A percentile compares a stretch with the other conserved stretches of the same genome.
These are phyloP conservation scores for Rosa lucieae DNA, from an alignment of 306 rosid genomes.

Conservation along the genomic window DNA sequence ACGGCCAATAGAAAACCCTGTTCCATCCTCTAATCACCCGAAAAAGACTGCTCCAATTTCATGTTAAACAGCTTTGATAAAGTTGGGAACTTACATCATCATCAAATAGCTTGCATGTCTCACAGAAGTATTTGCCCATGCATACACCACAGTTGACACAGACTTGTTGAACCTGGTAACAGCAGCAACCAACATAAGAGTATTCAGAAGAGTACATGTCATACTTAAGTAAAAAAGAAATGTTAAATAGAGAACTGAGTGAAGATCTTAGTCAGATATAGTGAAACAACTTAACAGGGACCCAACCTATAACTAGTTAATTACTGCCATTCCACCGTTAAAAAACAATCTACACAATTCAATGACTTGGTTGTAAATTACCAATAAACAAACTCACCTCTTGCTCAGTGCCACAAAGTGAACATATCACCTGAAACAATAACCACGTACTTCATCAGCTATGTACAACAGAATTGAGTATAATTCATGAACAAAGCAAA, in stretches of 20 bases:
- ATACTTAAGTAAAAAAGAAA: background rate
- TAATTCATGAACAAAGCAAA: background rate
- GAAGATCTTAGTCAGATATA: background rate
- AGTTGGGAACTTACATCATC: conserved; percentile 64
- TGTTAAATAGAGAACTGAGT: background rate
- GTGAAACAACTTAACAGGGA: background rate
- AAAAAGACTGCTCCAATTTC: background rate
- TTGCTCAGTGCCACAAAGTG: conserved; percentile 81
- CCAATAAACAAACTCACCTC: conserved; percentile 47
- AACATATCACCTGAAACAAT: conserved; percentile 69
- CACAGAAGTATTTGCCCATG: conserved; percentile 84
- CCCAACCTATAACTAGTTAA: background rate
- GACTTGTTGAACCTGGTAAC: conserved; percentile 70
- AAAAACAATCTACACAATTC: background rate
- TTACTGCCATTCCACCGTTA: background rate
- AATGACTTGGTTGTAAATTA: background rate
- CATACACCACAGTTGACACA: conserved; percentile 84
- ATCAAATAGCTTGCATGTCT: conserved; percentile 74
- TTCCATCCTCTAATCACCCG: background rate
- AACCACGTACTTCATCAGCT: conserved; percentile 20
- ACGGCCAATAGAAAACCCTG: background rate
- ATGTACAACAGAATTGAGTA: background rate
- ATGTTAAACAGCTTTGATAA: background rate
- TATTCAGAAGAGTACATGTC: background rate
- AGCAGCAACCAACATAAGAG: conserved; percentile 28